Base-by-base conservation (phyloP, 2,329 filamentous ascomycete species). In the Talaromyces sp. region DNA sequence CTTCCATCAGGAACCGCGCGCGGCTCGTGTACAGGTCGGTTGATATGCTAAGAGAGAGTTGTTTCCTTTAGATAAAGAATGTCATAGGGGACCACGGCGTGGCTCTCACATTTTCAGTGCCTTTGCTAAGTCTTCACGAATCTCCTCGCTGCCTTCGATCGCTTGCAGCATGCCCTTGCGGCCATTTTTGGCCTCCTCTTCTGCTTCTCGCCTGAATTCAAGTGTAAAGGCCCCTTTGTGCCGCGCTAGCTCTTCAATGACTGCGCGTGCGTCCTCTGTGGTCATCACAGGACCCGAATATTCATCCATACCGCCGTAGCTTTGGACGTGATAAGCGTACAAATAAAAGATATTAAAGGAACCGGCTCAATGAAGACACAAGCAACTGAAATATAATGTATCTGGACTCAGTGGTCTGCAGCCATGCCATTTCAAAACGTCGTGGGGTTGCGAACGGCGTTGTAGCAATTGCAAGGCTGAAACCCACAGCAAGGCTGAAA, bases 1-100 rank as follows among this genome's bases (percentile, higher is more conserved):
- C 56, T 31, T 69, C 69, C 9, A 68, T 68, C 30, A 71, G 63
- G 53, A 70, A 61, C 44, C 59, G 42, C 42, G 59, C 59, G 54
- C 59, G 53, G 30, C 59, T 61, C 18, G 53, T 52, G 34, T 61
- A 61, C 30, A 61, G 59, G 23, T 57, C 58, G 28, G 27, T 55
- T 55, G 58, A 60, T 60, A 60, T 60, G 58, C 58, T 60, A 47
- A 60, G 8, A 30, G 16, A 54, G 40, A 18, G 58, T 60, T 55
- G 55, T 18, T 60, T 60, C 47, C 31, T 53, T 53, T 59, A 30
- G 7, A 44, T 28, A 56, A 40, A 23, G 23, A 23, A 56, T 2
- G 34, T 27, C 23, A 28, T 53, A 50, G 14, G n/a, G 23, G 40
- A 58, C 28, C 27, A 23, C 40, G 40, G 27, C 23, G 40, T 3